Evolutionary conservation across 805 yeast genomes (phyloP).

Genomic region (Teunomyces funiuensis): DNA sequence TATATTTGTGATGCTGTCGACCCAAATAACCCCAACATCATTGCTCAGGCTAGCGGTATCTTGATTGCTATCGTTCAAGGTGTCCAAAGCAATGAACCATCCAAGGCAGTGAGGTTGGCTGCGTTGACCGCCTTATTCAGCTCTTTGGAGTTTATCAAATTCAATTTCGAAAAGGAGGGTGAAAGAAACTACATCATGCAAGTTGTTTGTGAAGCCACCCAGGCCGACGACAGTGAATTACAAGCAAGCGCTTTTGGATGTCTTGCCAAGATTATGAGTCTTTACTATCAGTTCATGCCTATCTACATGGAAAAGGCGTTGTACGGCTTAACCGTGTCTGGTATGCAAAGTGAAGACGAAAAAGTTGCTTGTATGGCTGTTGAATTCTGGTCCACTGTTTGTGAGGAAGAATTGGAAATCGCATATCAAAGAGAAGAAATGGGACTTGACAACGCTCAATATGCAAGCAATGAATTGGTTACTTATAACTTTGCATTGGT

Average conservation of each 20-base stretch:
- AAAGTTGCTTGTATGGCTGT: constrained; percentile 97
- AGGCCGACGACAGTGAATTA: constrained; percentile 73
- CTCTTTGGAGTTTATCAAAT: constrained; percentile 84
- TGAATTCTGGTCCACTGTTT: constrained; percentile 99
- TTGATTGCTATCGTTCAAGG: constrained; percentile 96
- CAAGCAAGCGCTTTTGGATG: constrained; percentile 97
- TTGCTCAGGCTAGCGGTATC: constrained; percentile 85
- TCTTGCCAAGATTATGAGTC: constrained; percentile 84
- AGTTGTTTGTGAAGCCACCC: constrained; percentile 99
- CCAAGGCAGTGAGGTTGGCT: constrained; percentile 73
- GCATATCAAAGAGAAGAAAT: constrained; percentile 64
- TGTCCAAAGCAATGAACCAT: constrained; percentile 80
- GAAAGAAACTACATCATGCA: constrained; percentile 98
- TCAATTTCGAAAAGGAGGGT: constrained; percentile 87
- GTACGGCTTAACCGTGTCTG: constrained; percentile 82
- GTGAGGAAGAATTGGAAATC: constrained; percentile 92
- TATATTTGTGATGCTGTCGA: constrained; percentile 95
- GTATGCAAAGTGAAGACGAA: constrained; percentile 84
- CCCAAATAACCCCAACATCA: constrained; percentile 72
- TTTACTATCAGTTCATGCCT: constrained; percentile 86
- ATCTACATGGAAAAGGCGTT: constrained; percentile 97
- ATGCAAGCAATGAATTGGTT: constrained; percentile 38
- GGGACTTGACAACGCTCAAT: constrained; percentile 40
- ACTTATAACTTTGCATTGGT: constrained; percentile 80
- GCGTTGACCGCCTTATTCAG: constrained; percentile 90